Conservation (phyloP, 176 grass and related monocot species). For the Cymbopogon citratus region DNA sequence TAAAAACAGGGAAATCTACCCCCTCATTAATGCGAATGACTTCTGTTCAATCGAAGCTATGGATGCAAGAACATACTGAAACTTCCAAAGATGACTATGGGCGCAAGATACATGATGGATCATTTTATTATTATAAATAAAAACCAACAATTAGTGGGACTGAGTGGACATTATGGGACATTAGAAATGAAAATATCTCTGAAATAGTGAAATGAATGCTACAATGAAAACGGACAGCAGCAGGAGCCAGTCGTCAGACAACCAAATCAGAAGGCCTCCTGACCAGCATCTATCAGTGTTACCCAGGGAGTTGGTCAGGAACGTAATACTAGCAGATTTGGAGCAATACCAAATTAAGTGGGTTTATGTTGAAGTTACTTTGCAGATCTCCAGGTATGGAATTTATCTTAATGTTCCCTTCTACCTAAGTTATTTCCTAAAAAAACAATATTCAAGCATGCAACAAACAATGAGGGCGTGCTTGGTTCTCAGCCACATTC, state of each 20-base stretch:
- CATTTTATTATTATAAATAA: background rate
- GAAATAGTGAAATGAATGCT: constrained; percentile 10
- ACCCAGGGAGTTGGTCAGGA: background rate
- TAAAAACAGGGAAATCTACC: background rate
- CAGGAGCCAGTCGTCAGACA: background rate
- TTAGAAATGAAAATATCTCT: background rate
- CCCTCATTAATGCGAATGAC: background rate
- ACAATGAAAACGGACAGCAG: background rate
- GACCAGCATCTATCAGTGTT: background rate
- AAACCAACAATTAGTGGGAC: background rate
- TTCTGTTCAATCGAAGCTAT: background rate
- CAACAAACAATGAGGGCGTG: background rate
- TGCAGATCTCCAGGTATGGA: background rate
- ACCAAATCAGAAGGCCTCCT: background rate
- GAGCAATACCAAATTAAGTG: background rate
- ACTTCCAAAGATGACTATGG: background rate
- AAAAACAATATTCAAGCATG: background rate
- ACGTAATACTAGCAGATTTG: background rate
- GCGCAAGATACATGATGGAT: background rate
- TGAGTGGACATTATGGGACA: background rate
- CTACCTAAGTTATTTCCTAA: background rate
- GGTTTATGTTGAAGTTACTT: background rate
- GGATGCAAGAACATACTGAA: background rate
- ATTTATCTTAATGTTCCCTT: background rate
- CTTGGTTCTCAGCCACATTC: background rate